These are phyloP conservation scores for Plasmodium adleri DNA, from an alignment of 169 alveolate species.

Conservation along the genomic window DNA sequence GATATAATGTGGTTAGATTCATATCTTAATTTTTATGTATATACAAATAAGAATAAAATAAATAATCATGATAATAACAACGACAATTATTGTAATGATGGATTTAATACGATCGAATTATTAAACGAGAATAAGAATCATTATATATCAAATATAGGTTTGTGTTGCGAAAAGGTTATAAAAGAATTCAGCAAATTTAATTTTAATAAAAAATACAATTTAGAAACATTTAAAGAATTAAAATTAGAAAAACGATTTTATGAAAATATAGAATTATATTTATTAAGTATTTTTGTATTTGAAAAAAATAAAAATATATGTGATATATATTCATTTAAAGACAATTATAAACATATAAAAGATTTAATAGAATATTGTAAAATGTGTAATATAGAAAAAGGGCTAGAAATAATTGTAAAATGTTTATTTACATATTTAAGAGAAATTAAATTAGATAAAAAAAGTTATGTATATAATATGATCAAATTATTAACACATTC, in stretches of 20 bases:
- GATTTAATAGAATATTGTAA: constrained; percentile 61
- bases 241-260: constrained; percentile 40
- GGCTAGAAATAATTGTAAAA: constrained; percentile 51
- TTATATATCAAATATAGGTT: too few relatives aligned
- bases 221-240: constrained; percentile 24
- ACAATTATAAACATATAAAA: constrained; percentile 25
- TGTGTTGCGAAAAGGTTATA: not conserved
- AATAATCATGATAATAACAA: too few relatives aligned
- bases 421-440: constrained; percentile 53
- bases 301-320: constrained; percentile 34
- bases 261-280: constrained; percentile 35
- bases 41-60: too few relatives aligned
- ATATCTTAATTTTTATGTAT: too few relatives aligned
- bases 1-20: too few relatives aligned
- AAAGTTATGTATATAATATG: constrained; percentile 29
- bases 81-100: too few relatives aligned
- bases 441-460: constrained; percentile 23
- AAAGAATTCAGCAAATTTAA: constrained; percentile 19
- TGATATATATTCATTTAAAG: constrained; percentile 19
- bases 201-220: constrained; percentile 6
- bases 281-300: constrained; percentile 50
- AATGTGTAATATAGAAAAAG: constrained; percentile 38
- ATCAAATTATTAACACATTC: constrained; percentile 48
- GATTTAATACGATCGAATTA: too few relatives aligned
- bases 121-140: too few relatives aligned